These are phyloP conservation scores for Akanthomyces uredinophilus DNA, from an alignment of 2,329 filamentous ascomycete species.

Conservation along the genomic window DNA sequence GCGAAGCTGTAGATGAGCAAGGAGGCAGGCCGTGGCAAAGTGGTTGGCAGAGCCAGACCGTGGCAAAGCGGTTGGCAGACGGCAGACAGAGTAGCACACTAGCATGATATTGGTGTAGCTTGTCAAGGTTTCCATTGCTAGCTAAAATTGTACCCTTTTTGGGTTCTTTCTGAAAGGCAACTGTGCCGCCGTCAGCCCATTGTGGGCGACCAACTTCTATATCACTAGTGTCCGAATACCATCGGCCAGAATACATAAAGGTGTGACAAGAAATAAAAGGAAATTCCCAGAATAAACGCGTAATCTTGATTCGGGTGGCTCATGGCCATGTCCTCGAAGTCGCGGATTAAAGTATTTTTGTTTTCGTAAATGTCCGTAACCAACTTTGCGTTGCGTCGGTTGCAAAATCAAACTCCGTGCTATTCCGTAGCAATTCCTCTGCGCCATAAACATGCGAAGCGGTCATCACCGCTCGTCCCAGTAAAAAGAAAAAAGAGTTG, in stretches of 20 bases:
- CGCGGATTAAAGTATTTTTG: slow-evolving; percentile 12
- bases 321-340: background rate
- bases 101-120: background rate
- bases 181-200: background rate
- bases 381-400: background rate
- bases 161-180: background rate
- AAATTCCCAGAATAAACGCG: slow-evolving; percentile 3
- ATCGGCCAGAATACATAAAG: slow-evolving; percentile 7
- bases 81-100: too few species aligned
- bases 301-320: background rate
- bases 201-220: slow-evolving; percentile 2
- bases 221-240: slow-evolving; percentile 6
- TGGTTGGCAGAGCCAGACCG: too few species aligned
- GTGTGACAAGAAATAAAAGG: background rate
- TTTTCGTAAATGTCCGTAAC: slow-evolving; percentile 1
- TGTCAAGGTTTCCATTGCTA: slow-evolving; percentile 12
- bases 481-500: background rate
- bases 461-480: slow-evolving; percentile 6
- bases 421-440: slow-evolving; percentile 5
- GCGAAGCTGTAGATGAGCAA: too few species aligned
- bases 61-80: too few species aligned
- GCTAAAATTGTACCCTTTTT: background rate
- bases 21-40: too few species aligned
- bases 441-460: slow-evolving; percentile 13
- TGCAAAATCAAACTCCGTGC: slow-evolving; percentile 8